Conservation (phyloP, 805 yeast genomes). For the Teunomyces tritomae region DNA sequence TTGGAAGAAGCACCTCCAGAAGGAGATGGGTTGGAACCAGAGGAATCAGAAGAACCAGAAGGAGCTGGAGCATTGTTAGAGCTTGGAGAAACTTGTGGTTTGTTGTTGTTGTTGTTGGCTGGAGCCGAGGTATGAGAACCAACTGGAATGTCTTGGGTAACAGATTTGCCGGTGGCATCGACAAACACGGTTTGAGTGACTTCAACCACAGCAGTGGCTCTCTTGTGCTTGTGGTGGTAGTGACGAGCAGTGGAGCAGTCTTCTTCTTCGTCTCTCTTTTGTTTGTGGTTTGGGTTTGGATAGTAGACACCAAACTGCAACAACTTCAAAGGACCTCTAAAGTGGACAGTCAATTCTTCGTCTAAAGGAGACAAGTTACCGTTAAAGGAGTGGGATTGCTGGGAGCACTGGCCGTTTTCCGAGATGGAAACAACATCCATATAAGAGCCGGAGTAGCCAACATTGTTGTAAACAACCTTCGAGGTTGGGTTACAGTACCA, state of each 20-base stretch:
- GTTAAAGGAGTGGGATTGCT: slow-evolving; percentile 52
- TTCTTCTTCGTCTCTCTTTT: slow-evolving; percentile 45
- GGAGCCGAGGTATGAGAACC: slow-evolving; percentile 7
- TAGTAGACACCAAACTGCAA: slow-evolving; percentile 88
- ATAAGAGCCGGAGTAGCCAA: slow-evolving; percentile 87
- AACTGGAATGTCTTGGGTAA: slow-evolving; percentile 20
- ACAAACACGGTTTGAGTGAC: slow-evolving; percentile 80
- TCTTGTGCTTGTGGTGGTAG: slow-evolving; percentile 51
- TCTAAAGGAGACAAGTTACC: slow-evolving; percentile 78
- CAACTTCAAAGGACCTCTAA: slow-evolving; percentile 84
- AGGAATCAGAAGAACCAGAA: slow-evolving; percentile 16
- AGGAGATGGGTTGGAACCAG: slow-evolving; percentile 4
- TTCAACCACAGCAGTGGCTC: slow-evolving; percentile 63
- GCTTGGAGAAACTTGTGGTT: neutral
- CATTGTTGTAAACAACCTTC: slow-evolving; percentile 64
- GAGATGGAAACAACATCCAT: slow-evolving; percentile 78
- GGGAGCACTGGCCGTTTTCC: slow-evolving; percentile 69
- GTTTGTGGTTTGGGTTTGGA: slow-evolving; percentile 41
- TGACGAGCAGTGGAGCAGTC: slow-evolving; percentile 48
- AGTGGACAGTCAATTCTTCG: slow-evolving; percentile 84
- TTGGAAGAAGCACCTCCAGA: slow-evolving; percentile 29
- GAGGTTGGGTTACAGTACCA: slow-evolving; percentile 51
- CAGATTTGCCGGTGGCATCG: slow-evolving; percentile 53
- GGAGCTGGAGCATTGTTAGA: slow-evolving; percentile 15
- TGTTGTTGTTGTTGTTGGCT: neutral